Evolutionary conservation across 1,284 basidiomycete species (phyloP), one percentile per base, ranked within the genome.

Genomic region (Marasmius fiardii): DNA sequence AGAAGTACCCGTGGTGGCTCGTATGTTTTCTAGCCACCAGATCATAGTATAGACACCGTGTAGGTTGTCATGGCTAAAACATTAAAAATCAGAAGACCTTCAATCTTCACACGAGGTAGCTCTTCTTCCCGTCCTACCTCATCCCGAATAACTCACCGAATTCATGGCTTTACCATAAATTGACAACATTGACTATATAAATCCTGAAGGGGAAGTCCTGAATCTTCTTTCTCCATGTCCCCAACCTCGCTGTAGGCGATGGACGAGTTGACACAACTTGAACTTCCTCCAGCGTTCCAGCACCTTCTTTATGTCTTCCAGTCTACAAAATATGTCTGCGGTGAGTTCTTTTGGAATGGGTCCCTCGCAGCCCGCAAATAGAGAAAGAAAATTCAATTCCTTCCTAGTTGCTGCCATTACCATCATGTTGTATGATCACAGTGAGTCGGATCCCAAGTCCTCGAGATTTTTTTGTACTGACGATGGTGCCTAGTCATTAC

Each of bases 321-420:
- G 16, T 14, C 11, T 16, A 41, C 39, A 41, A 41, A 41, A n/a
- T 41, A 41, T 41, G 39, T 41, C 39, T 41, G 39, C n/a, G 39
- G 39, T 41, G 39, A 41, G 39, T 41, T 41, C 20, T 6, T 7
- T n/a, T 6, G 11, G 28, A 31, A 10, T 10, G 28, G 7, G 16
- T 41, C n/a, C n/a, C 14, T n/a, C 2, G 5, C 35, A 37, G 35
- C n/a, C 35, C n/a, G 5, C 35, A 37, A 54, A 26, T n/a, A 31
- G 2, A 20, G 6, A 20, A 51, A 18, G 28, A n/a, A 51, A 12
- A n/a, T 10, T 10, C 31, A 14, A n/a, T 23, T 6, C 16, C 14
- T 39, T 54, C 34, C n/a, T n/a, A 56, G 55, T 56, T n/a, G 55
- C 55, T 8, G 24, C 55, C 23, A 41, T 51, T 16, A 56, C 55